phyloP scores from a whole-genome alignment of 2,329 filamentous ascomycete species.

The Myriosclerotinia duriaeana region DNA sequence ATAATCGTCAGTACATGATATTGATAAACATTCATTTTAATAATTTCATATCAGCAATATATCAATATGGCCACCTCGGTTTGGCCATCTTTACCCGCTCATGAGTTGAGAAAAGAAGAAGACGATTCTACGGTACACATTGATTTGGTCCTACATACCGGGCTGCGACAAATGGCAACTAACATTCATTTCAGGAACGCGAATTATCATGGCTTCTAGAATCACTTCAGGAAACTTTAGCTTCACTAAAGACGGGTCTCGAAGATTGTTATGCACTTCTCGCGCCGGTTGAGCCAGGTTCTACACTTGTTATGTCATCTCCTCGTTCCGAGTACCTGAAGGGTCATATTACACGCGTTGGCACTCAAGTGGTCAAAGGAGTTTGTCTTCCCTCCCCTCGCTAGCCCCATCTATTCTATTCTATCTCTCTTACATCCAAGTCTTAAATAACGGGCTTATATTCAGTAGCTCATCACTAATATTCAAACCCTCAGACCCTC shows the following conservation, averaged over 20 bases:
- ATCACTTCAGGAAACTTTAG: conserved; percentile 40
- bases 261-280: conserved; percentile 78
- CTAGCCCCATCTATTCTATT: not conserved
- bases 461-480: not conserved
- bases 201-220: conserved; percentile 42
- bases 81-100: conserved; percentile 36
- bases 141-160: not conserved
- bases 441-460: too few relatives aligned
- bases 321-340: conserved; percentile 86
- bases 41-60: not conserved
- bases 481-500: conserved; percentile 56
- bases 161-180: not conserved
- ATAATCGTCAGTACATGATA: not conserved
- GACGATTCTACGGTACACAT: conserved; percentile 37
- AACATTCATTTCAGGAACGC: conserved; percentile 31
- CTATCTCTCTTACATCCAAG: not conserved
- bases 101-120: conserved; percentile 37
- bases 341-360: conserved; percentile 85
- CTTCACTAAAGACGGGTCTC: conserved; percentile 34
- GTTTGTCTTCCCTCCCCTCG: conserved; percentile 52
- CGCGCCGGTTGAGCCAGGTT: conserved; percentile 79
- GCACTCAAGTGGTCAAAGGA: conserved; percentile 87
- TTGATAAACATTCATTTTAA: not conserved
- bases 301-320: conserved; percentile 86
- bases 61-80: conserved; percentile 33